These are phyloP conservation scores for Butyriboletus loyo DNA, from an alignment of 768 basidiomycete genomes.

Conservation along the genomic window DNA sequence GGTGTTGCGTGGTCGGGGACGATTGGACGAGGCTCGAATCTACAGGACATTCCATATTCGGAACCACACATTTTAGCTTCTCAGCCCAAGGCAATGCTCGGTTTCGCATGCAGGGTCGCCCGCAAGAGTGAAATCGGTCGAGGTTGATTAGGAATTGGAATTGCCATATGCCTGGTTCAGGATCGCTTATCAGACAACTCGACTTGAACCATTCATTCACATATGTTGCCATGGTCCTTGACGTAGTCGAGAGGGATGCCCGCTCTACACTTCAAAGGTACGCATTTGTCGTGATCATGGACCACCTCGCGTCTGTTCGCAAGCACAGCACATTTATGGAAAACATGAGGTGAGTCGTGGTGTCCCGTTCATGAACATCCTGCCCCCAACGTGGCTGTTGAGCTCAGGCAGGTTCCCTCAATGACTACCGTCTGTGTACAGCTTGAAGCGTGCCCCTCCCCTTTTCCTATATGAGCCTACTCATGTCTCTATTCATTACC, in stretches of 20 bases:
- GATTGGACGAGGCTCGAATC: slow-evolving; percentile 17
- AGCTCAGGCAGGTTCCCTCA: slow-evolving; percentile 33
- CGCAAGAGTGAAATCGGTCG: neutral
- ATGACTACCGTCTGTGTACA: slow-evolving; percentile 31
- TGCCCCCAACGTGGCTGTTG: slow-evolving; percentile 34
- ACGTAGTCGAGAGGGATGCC: slow-evolving; percentile 22
- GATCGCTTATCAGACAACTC: slow-evolving; percentile 13
- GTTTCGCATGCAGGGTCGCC: slow-evolving; percentile 7
- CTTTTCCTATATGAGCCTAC: slow-evolving; percentile 32
- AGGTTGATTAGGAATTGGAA: slow-evolving; percentile 10
- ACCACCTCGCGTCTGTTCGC: slow-evolving; percentile 32
- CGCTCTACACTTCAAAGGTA: slow-evolving; percentile 24
- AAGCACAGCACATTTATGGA: slow-evolving; percentile 31
- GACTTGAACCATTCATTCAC: slow-evolving; percentile 5
- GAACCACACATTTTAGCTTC: slow-evolving; percentile 11
- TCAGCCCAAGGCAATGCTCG: slow-evolving; percentile 16
- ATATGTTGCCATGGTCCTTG: slow-evolving; percentile 25
- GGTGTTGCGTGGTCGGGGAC: slow-evolving; percentile 3
- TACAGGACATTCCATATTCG: slow-evolving; percentile 28
- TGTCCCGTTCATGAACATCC: slow-evolving; percentile 30
- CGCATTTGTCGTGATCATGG: slow-evolving; percentile 33
- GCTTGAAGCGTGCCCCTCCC: slow-evolving; percentile 29
- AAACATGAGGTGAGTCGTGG: slow-evolving; percentile 38
- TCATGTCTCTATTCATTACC: slow-evolving; percentile 26
- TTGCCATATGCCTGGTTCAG: slow-evolving; percentile 3